Conservation (phyloP, 2,329 filamentous ascomycete species). For the Stromatinia cepivora region DNA sequence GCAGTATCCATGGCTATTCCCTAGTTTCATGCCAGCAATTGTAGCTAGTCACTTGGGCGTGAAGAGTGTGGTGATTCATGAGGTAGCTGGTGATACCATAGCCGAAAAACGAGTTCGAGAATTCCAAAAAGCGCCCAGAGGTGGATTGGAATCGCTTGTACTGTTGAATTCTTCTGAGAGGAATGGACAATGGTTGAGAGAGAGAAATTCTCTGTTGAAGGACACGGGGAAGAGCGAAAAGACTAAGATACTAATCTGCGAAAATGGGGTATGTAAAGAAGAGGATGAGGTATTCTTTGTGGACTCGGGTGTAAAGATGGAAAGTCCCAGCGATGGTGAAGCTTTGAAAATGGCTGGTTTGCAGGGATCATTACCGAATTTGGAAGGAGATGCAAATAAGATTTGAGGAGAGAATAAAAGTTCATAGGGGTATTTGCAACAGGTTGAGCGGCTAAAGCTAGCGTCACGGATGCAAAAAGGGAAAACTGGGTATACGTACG, state of each 20-base stretch:
- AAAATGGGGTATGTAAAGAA: slow-evolving; percentile 48
- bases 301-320: slow-evolving; percentile 12
- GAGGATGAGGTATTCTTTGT: slow-evolving; percentile 31
- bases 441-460: neutral
- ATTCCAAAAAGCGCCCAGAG: slow-evolving; percentile 38
- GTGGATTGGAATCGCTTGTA: slow-evolving; percentile 33
- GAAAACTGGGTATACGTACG: neutral
- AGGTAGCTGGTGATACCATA: slow-evolving; percentile 28
- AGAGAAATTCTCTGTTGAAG: slow-evolving; percentile 48
- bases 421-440: neutral
- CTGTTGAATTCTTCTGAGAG: slow-evolving; percentile 33
- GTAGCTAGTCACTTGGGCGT: slow-evolving; percentile 71
- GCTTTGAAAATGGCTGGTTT: neutral
- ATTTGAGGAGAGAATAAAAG: neutral
- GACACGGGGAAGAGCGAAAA: slow-evolving; percentile 41
- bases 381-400: neutral
- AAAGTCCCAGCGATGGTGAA: neutral
- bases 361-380: neutral
- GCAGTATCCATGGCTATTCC: slow-evolving; percentile 91
- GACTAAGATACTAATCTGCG: slow-evolving; percentile 49
- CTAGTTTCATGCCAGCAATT: slow-evolving; percentile 73
- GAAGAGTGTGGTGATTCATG: slow-evolving; percentile 54
- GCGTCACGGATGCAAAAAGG: neutral
- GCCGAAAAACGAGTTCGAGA: slow-evolving; percentile 40
- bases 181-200: slow-evolving; percentile 48